These are phyloP conservation scores for Besnoitia besnoiti DNA, from an alignment of 169 alveolate genomes.

Conservation along the genomic window DNA sequence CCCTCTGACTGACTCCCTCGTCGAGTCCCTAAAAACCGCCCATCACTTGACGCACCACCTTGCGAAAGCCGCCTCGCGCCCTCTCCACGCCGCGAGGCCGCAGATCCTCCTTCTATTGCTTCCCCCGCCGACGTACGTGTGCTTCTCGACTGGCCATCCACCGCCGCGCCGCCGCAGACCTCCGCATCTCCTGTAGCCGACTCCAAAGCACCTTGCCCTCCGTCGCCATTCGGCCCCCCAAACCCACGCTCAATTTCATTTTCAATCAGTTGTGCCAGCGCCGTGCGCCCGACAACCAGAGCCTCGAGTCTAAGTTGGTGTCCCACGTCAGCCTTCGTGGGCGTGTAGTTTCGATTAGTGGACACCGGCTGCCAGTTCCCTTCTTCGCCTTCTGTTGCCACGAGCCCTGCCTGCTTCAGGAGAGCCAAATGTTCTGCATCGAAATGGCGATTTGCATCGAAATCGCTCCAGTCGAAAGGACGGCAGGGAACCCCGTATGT, in stretches of 20 bases:
- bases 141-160: too few species aligned
- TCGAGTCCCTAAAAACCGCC: not conserved
- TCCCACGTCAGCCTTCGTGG: slow-evolving; percentile 78
- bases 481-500: slow-evolving; percentile 83
- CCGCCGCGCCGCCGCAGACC: too few species aligned
- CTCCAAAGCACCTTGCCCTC: not conserved
- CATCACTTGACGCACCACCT: not conserved
- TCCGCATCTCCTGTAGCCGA: too few species aligned
- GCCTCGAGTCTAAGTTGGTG: slow-evolving; percentile 79
- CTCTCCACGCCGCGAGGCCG: not conserved
- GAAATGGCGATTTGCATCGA: slow-evolving; percentile 75
- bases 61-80: not conserved
- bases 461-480: slow-evolving; percentile 78
- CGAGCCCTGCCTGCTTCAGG: slow-evolving; percentile 75
- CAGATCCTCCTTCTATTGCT: not conserved
- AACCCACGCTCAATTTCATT: not conserved
- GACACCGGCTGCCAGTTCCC: slow-evolving; percentile 75
- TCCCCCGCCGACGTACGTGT: too few species aligned
- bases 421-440: slow-evolving; percentile 78
- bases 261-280: not conserved
- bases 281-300: slow-evolving; percentile 23
- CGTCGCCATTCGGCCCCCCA: not conserved
- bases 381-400: slow-evolving; percentile 53
- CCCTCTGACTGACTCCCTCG: not conserved
- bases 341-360: slow-evolving; percentile 76